phyloP scores from a whole-genome alignment of 805 yeast genomes.

The Priceomyces carsonii region DNA sequence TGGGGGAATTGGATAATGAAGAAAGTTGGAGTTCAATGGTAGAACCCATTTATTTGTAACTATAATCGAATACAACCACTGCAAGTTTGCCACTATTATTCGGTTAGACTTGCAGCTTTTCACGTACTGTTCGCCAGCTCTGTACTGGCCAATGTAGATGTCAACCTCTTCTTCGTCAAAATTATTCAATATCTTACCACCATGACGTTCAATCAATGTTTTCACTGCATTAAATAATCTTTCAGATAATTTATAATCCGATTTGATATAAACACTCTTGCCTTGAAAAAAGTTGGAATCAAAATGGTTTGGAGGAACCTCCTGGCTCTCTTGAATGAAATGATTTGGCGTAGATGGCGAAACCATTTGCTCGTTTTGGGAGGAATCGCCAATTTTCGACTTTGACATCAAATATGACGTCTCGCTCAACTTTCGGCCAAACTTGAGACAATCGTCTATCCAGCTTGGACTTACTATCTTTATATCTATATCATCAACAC shows the following conservation, averaged over 20 bases:
- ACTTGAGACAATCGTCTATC: slow-evolving; percentile 69
- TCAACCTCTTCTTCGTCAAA: slow-evolving; percentile 23
- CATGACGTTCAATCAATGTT: slow-evolving; percentile 48
- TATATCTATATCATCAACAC: slow-evolving; percentile 40
- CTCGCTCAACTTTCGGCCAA: slow-evolving; percentile 52
- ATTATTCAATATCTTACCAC: slow-evolving; percentile 48
- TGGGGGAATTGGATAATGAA: slow-evolving; percentile 69
- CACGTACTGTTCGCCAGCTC: slow-evolving; percentile 58
- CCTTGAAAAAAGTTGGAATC: slow-evolving; percentile 34
- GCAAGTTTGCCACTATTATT: slow-evolving; percentile 60
- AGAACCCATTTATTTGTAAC: slow-evolving; percentile 53
- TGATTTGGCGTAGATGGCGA: slow-evolving; percentile 1
- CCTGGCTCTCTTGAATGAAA: slow-evolving; percentile 1
- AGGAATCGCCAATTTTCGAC: slow-evolving; percentile 13
- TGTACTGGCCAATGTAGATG: slow-evolving; percentile 59
- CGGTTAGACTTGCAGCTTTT: slow-evolving; percentile 42
- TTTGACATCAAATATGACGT: slow-evolving; percentile 50
- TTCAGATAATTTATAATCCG: slow-evolving; percentile 57
- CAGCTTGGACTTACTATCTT: slow-evolving; percentile 75
- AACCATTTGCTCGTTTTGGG: slow-evolving; percentile 1
- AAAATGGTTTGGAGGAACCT: slow-evolving; percentile 5
- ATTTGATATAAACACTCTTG: slow-evolving; percentile 50
- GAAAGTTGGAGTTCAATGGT: slow-evolving; percentile 54
- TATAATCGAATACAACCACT: slow-evolving; percentile 75
- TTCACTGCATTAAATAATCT: slow-evolving; percentile 39